These are phyloP conservation scores for Diaporthe longicolla DNA, from an alignment of 2,329 filamentous ascomycete genomes.

Conservation along the genomic window DNA sequence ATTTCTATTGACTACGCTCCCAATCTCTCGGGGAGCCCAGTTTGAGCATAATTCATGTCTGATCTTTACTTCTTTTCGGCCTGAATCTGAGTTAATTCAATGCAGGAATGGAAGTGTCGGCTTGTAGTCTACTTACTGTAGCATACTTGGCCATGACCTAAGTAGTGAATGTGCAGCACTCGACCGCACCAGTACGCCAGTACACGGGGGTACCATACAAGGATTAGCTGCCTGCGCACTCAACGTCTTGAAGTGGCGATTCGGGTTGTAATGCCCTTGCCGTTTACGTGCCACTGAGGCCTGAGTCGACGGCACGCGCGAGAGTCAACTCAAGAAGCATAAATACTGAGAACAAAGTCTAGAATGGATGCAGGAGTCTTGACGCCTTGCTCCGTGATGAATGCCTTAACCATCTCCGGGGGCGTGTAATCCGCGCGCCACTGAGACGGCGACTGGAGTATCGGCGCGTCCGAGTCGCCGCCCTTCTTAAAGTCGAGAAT, in stretches of 20 bases:
- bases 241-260: background rate
- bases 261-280: background rate
- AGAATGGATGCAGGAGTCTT: slow-evolving; percentile 79
- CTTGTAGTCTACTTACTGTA: slow-evolving; percentile 3
- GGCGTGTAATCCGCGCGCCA: slow-evolving; percentile 81
- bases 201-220: no score
- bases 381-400: slow-evolving; percentile 83
- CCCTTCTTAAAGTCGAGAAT: slow-evolving; percentile 80
- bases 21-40: background rate
- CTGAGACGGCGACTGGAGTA: slow-evolving; percentile 53
- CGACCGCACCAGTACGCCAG: background rate
- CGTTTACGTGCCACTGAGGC: background rate
- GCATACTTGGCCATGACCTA: background rate
- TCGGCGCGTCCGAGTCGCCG: slow-evolving; percentile 54
- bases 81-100: slow-evolving; percentile 6
- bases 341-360: slow-evolving; percentile 78
- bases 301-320: background rate
- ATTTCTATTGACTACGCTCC: background rate
- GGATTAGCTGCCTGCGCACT: background rate
- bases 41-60: background rate
- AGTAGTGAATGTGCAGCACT: background rate
- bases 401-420: slow-evolving; percentile 77
- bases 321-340: slow-evolving; percentile 44
- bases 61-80: background rate
- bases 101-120: background rate